Conservation (phyloP, 2,329 filamentous ascomycete species). For the Amauroascus niger region DNA sequence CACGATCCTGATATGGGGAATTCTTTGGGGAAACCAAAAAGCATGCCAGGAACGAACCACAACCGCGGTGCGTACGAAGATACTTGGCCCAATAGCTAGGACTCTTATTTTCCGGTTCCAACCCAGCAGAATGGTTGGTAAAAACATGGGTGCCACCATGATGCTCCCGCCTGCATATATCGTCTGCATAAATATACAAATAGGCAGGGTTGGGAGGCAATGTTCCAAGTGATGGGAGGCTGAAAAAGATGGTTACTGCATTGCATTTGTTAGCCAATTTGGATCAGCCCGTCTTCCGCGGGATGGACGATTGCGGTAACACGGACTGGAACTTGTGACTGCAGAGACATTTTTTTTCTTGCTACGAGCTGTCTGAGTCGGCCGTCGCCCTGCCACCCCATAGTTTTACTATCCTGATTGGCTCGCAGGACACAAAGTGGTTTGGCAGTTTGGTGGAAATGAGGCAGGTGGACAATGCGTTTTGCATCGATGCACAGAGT, state of each 20-base stretch:
- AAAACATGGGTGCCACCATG: not conserved
- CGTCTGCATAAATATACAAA: not conserved
- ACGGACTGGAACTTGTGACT: not conserved
- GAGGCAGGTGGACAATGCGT: not conserved
- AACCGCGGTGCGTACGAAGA: not conserved
- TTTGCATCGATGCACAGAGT: no score
- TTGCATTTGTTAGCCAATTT: not conserved
- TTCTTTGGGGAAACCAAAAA: not conserved
- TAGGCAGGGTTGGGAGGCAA: not conserved
- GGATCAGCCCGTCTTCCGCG: not conserved
- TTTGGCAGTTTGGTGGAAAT: not conserved
- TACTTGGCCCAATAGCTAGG: not conserved
- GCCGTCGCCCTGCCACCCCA: no score
- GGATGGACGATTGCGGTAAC: not conserved
- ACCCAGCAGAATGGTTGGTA: not conserved
- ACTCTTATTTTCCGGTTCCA: not conserved
- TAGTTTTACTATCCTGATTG: not conserved
- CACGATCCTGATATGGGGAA: slow-evolving; percentile 33
- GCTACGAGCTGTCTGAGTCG: not conserved
- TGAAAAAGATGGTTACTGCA: not conserved
- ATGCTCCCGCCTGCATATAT: not conserved
- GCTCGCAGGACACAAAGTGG: not conserved
- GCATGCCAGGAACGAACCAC: not conserved
- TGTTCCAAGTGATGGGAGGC: not conserved
- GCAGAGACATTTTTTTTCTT: not conserved